Conservation (phyloP, 257 asterid genomes). For the Solanum medicagineum region DNA sequence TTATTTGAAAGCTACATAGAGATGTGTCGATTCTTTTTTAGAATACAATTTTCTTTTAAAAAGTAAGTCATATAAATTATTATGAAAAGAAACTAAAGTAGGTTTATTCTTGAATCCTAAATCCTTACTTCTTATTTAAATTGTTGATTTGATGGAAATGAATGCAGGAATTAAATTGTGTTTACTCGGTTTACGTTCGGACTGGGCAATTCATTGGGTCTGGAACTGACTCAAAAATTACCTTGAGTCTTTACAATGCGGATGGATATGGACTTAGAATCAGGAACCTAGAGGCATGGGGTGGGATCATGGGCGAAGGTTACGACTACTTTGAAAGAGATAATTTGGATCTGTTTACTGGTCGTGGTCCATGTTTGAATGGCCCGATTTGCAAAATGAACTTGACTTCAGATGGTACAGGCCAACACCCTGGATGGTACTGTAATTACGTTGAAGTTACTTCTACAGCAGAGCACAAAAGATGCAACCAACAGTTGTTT, state of each 20-base stretch:
- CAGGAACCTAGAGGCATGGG: slow-evolving; percentile 44
- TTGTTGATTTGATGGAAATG: not conserved
- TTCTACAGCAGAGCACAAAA: slow-evolving; percentile 27
- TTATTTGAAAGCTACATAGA: too few relatives aligned
- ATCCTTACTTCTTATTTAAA: not conserved
- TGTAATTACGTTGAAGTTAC: slow-evolving; percentile 46
- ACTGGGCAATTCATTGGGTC: slow-evolving; percentile 36
- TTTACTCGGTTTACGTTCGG: slow-evolving; percentile 1
- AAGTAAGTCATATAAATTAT: not conserved
- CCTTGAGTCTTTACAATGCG: slow-evolving; percentile 31
- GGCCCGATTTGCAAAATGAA: slow-evolving; percentile 46
- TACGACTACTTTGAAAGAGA: slow-evolving; percentile 56
- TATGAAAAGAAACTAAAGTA: not conserved
- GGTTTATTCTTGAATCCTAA: not conserved
- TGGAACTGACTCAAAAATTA: slow-evolving; percentile 58
- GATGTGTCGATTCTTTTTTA: too few relatives aligned
- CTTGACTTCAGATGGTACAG: slow-evolving; percentile 54
- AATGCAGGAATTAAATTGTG: not conserved
- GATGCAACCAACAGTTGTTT: slow-evolving; percentile 30
- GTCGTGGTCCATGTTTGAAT: slow-evolving; percentile 48
- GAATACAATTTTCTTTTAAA: too few relatives aligned
- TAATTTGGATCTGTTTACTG: slow-evolving; percentile 51
- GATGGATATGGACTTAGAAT: slow-evolving; percentile 32
- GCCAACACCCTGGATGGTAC: slow-evolving; percentile 59
- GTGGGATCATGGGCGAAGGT: slow-evolving; percentile 56